A percentile compares a stretch with the other conserved stretches of the same genome.
These are phyloP conservation scores for Discostella pseudostelligera DNA, from an alignment of 108 stramenopile genomes.

Conservation along the genomic window DNA sequence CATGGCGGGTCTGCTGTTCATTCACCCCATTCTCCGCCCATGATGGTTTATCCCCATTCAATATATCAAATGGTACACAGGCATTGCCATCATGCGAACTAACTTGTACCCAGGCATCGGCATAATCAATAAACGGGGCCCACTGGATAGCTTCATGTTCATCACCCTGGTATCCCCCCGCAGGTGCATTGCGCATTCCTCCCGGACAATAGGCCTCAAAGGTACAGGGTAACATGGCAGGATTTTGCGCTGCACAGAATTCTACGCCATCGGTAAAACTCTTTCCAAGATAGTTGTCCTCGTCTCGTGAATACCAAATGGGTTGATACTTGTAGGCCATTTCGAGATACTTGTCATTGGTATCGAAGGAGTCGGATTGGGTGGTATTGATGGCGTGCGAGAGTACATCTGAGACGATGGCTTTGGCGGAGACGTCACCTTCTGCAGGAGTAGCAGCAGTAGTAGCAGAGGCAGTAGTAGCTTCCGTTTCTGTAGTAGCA, in stretches of 20 bases:
- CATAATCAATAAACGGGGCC: not conserved
- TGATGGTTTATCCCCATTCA: not conserved
- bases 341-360: not conserved
- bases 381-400: too few relatives aligned
- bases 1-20: not conserved
- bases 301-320: not conserved
- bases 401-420: too few relatives aligned
- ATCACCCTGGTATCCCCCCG: not conserved
- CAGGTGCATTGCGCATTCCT: not conserved
- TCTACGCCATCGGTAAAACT: not conserved
- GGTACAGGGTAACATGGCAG: not conserved
- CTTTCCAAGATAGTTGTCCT: not conserved
- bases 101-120: not conserved
- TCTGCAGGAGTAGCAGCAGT: too few relatives aligned
- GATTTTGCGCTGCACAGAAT: not conserved
- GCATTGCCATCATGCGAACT: constrained; percentile 4
- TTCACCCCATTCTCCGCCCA: not conserved
- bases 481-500: too few relatives aligned
- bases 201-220: constrained; percentile 2
- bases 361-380: not conserved
- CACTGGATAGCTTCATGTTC: not conserved
- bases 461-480: too few relatives aligned
- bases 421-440: too few relatives aligned
- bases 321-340: constrained; percentile 6
- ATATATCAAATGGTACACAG: not conserved